phyloP scores from a whole-genome alignment of 805 yeast genomes.

The Saturnispora mendoncae region DNA sequence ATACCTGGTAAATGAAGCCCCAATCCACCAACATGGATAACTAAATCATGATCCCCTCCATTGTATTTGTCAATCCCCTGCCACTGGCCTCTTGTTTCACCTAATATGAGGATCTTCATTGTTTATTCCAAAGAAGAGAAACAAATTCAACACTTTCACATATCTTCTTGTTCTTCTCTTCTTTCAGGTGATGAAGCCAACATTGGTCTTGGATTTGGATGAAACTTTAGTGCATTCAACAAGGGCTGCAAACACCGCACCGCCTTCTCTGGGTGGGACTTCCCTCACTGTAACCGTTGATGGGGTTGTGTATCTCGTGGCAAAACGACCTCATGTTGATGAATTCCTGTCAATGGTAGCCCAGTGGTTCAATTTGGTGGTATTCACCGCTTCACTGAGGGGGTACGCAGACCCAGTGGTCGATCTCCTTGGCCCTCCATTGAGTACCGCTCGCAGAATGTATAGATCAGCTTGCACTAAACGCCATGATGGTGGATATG shows the following conservation, averaged over 20 bases:
- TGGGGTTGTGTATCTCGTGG: conserved; percentile 61
- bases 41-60: background rate
- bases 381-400: conserved; percentile 90
- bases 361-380: conserved; percentile 80
- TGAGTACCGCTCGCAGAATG: conserved; percentile 64
- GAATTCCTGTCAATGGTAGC: conserved; percentile 68
- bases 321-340: conserved; percentile 88
- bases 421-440: conserved; percentile 31
- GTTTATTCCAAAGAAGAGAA: conserved; percentile 25
- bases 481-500: conserved; percentile 64
- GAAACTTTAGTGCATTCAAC: conserved; percentile 87
- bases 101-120: conserved; percentile 1
- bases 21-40: conserved; percentile 5
- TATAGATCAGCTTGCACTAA: conserved; percentile 15
- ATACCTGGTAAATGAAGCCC: background rate
- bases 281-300: conserved; percentile 1
- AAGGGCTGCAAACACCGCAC: conserved; percentile 1
- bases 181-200: conserved; percentile 18
- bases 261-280: background rate
- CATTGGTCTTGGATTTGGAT: conserved; percentile 80
- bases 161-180: conserved; percentile 20
- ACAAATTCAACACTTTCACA: conserved; percentile 29
- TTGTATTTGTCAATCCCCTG: too few relatives aligned
- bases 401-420: conserved; percentile 97
- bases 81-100: conserved; percentile 7